A percentile compares a stretch with the other conserved stretches of the same genome.
Conservation (phyloP, 495 filamentous ascomycete species). For the Aspergillus bridgeri region DNA sequence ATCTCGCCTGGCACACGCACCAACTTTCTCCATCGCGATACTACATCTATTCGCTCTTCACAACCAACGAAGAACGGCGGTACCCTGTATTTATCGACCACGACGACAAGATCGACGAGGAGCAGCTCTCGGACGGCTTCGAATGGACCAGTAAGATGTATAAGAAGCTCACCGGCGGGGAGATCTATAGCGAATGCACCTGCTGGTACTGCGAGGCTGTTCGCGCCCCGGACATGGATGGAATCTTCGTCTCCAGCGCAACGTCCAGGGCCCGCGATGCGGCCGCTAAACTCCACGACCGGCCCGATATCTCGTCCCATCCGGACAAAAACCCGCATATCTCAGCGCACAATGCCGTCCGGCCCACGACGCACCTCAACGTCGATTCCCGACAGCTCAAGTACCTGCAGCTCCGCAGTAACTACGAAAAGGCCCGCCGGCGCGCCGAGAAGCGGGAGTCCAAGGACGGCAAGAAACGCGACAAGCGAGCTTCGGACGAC, state of each 20-base stretch:
- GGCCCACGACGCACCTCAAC: conserved; percentile 14
- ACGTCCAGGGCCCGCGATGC: conserved; percentile 30
- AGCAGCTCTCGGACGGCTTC: conserved; percentile 58
- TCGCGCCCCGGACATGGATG: conserved; percentile 51
- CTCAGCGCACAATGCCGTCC: conserved; percentile 61
- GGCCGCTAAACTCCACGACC: conserved; percentile 51
- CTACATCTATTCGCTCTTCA: conserved; percentile 47
- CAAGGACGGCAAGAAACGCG: conserved; percentile 34
- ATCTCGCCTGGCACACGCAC: conserved; percentile 73
- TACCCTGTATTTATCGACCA: conserved; percentile 65
- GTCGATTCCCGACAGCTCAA: conserved; percentile 18
- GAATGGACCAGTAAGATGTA: conserved; percentile 73
- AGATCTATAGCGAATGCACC: conserved; percentile 77
- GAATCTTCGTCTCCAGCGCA: conserved; percentile 27
- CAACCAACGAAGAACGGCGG: conserved; percentile 3
- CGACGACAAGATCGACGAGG: conserved; percentile 78
- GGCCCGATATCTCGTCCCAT: conserved; percentile 50
- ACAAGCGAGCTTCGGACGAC: conserved; percentile 28
- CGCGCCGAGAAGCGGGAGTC: conserved; percentile 60
- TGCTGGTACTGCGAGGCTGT: conserved; percentile 91
- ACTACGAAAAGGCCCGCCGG: conserved; percentile 59
- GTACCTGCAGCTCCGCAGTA: conserved; percentile 49
- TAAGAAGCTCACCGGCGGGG: conserved; percentile 52
- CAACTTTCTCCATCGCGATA: conserved; percentile 63
- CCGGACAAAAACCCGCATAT: conserved; percentile 67